These are phyloP conservation scores for Exophiala oligosperma DNA, from an alignment of 2,329 filamentous ascomycete genomes.

Conservation along the genomic window DNA sequence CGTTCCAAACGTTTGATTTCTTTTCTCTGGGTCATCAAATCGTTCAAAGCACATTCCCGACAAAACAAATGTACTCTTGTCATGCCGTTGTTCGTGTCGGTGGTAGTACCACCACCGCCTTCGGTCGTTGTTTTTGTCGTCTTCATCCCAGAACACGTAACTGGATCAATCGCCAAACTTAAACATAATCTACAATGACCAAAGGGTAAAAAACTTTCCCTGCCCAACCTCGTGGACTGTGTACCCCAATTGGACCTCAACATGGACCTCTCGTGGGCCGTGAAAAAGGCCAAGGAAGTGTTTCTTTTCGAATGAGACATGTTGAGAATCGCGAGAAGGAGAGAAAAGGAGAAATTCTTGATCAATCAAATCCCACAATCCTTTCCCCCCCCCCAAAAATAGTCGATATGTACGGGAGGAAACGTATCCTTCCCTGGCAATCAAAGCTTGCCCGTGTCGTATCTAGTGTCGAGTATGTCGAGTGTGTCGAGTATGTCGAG, in stretches of 20 bases:
- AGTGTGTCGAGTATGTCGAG: too few species aligned
- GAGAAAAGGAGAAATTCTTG: too few species aligned
- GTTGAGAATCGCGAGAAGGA: not conserved
- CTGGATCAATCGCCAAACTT: slow-evolving; percentile 75
- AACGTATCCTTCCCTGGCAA: too few species aligned
- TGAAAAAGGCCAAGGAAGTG: slow-evolving; percentile 90
- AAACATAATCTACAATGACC: slow-evolving; percentile 87
- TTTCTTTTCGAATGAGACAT: slow-evolving; percentile 71
- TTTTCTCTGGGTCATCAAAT: slow-evolving; percentile 87
- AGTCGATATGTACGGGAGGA: too few species aligned
- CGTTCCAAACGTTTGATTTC: slow-evolving; percentile 83
- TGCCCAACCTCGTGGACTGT: slow-evolving; percentile 77
- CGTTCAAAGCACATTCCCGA: slow-evolving; percentile 86
- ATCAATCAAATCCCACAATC: too few species aligned
- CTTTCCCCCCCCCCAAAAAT: too few species aligned
- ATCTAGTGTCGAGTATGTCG: too few species aligned
- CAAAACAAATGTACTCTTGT: slow-evolving; percentile 86
- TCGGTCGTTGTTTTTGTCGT: slow-evolving; percentile 34
- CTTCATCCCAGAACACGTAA: slow-evolving; percentile 60
- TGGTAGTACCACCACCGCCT: slow-evolving; percentile 53
- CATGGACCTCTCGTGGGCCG: slow-evolving; percentile 80
- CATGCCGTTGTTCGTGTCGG: slow-evolving; percentile 55
- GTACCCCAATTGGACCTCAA: slow-evolving; percentile 81
- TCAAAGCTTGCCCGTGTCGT: too few species aligned
- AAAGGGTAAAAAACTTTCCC: slow-evolving; percentile 91